phyloP scores from a whole-genome alignment of 1,284 basidiomycete species.

The Apiotrichum akiyoshidainum region DNA sequence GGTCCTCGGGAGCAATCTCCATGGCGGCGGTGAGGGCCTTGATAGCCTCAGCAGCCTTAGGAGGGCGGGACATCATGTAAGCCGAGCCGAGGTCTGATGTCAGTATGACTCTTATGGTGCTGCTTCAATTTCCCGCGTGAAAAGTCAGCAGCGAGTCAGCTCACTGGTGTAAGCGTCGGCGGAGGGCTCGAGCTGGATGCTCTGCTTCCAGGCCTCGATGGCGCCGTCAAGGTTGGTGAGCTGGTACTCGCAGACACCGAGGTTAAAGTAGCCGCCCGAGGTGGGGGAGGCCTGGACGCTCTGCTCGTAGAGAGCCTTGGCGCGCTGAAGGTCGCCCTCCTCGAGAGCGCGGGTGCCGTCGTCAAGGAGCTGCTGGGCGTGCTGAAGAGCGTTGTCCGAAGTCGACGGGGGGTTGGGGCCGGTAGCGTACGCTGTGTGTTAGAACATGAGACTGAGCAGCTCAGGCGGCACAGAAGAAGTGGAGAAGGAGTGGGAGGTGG shows the following conservation, averaged over 20 bases:
- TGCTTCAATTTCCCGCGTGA: background rate
- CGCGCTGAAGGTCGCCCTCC: conserved; percentile 79
- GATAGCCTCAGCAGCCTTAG: conserved; percentile 83
- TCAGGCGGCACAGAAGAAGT: background rate
- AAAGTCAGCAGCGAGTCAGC: background rate
- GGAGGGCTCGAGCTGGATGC: conserved; percentile 76
- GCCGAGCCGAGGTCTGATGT: conserved; percentile 80
- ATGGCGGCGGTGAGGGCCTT: conserved; percentile 84
- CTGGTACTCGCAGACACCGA: conserved; percentile 50
- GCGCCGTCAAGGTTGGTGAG: conserved; percentile 69
- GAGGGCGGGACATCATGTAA: conserved; percentile 81
- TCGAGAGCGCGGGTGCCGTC: conserved; percentile 83
- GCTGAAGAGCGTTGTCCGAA: conserved; percentile 75
- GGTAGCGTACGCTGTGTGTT: conserved; percentile 68
- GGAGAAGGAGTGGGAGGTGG: too few species aligned
- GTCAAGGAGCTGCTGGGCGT: conserved; percentile 78
- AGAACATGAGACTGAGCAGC: background rate
- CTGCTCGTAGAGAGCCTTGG: conserved; percentile 72
- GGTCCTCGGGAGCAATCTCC: conserved; percentile 81
- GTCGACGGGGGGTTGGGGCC: conserved; percentile 73
- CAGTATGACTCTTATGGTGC: background rate
- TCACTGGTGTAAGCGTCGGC: conserved; percentile 89
- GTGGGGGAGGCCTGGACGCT: conserved; percentile 77
- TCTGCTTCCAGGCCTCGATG: conserved; percentile 81
- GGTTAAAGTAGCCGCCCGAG: conserved; percentile 54